phyloP scores from a whole-genome alignment of 2,329 filamentous ascomycete genomes.

The Fusarium verrucosum region DNA sequence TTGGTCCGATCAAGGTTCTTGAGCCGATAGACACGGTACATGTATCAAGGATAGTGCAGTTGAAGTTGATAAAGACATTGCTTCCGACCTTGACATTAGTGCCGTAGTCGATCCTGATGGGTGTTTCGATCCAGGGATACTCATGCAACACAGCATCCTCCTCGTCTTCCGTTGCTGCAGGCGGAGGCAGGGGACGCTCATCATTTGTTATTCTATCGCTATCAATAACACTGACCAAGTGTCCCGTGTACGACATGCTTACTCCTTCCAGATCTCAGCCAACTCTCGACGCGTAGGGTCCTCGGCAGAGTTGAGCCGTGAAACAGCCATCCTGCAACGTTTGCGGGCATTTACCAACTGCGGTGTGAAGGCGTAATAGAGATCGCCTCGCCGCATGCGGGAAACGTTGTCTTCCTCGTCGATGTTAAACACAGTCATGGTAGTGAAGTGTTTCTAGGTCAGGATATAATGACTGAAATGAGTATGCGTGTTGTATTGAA shows the following conservation, averaged over 20 bases:
- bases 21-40: conserved; percentile 78
- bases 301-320: conserved; percentile 70
- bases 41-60: conserved; percentile 81
- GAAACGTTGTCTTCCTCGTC: conserved; percentile 59
- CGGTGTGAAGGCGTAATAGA: conserved; percentile 79
- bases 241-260: conserved; percentile 47
- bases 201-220: conserved; percentile 68
- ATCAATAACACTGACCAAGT: neutral
- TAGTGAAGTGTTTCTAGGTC: neutral
- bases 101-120: conserved; percentile 80
- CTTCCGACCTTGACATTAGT: conserved; percentile 73
- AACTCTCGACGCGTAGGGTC: conserved; percentile 68
- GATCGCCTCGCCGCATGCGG: conserved; percentile 72
- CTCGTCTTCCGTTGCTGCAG: conserved; percentile 63
- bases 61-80: conserved; percentile 78
- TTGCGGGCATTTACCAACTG: conserved; percentile 70
- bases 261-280: conserved; percentile 78
- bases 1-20: conserved; percentile 81
- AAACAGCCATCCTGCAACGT: conserved; percentile 69
- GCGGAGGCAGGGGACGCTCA: conserved; percentile 69
- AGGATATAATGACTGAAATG: too few relatives aligned
- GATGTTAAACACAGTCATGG: conserved; percentile 41
- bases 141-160: conserved; percentile 72
- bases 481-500: neutral
- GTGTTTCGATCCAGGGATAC: conserved; percentile 74